phyloP scores from a whole-genome alignment of 1,139 yeast species.

The Hyphopichia buzzinii region DNA sequence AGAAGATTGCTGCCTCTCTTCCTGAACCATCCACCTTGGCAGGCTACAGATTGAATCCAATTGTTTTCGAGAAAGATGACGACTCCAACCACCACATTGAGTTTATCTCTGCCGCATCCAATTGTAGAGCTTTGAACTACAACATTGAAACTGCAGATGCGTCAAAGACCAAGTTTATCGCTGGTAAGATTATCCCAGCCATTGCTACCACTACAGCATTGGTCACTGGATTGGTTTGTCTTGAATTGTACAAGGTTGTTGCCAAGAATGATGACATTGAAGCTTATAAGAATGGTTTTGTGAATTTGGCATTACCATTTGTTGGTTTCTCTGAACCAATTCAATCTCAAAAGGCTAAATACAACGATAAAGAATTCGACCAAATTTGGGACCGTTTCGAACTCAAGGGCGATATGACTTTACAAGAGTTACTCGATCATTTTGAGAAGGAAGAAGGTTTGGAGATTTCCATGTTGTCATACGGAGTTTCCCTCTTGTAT shows the following conservation, averaged over 20 bases:
- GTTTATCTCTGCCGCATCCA: constrained; percentile 95
- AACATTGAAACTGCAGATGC: constrained; percentile 77
- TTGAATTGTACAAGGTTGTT: constrained; percentile 88
- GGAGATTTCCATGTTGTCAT: constrained; percentile 86
- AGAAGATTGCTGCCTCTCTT: constrained; percentile 65
- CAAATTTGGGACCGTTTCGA: constrained; percentile 95
- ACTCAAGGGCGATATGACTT: constrained; percentile 72
- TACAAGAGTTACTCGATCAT: constrained; percentile 70
- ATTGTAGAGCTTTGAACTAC: constrained; percentile 91
- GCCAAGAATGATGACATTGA: constrained; percentile 74
- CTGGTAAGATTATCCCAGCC: constrained; percentile 96
- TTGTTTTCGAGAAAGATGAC: constrained; percentile 96
- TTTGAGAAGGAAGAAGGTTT: constrained; percentile 82
- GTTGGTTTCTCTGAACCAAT: constrained; percentile 97
- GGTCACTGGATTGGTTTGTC: constrained; percentile 90
- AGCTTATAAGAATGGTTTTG: constrained; percentile 89
- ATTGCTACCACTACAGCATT: constrained; percentile 98
- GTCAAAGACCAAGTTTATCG: constrained; percentile 76
- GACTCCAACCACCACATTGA: constrained; percentile 95
- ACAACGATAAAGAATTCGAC: constrained; percentile 79
- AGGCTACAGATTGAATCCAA: constrained; percentile 81
- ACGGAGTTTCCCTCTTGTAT: constrained; percentile 83
- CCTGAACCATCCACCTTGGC: constrained; percentile 90
- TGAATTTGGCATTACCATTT: constrained; percentile 92
- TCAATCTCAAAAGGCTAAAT: constrained; percentile 76